Conservation (phyloP, 257 asterid species). For the Rhazya stricta region DNA sequence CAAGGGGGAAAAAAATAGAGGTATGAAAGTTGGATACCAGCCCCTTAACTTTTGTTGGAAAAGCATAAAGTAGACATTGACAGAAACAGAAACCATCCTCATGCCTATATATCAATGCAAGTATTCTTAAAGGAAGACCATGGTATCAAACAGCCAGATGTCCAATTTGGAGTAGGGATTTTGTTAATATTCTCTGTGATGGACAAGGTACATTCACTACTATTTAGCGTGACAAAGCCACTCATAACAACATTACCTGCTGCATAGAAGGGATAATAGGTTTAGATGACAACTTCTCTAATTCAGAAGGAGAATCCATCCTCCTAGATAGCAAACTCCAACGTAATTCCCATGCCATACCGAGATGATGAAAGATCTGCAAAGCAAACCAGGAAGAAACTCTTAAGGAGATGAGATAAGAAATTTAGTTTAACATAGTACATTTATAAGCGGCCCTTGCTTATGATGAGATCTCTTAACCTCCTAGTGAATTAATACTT, state of each 20-base stretch:
- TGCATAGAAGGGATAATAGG: constrained; percentile 54
- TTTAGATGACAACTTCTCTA: constrained; percentile 40
- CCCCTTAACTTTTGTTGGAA: not conserved
- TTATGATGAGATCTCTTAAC: not conserved
- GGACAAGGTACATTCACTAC: not conserved
- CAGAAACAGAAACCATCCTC: not conserved
- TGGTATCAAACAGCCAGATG: not conserved
- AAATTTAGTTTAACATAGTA: not conserved
- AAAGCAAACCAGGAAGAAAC: constrained; percentile 9
- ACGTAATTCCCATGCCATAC: constrained; percentile 86
- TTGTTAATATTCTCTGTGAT: not conserved
- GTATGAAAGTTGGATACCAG: not conserved
- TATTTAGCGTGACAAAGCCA: not conserved
- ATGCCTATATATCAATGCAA: not conserved
- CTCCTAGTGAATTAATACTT: not conserved
- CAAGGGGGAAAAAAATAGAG: not conserved
- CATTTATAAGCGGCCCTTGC: not conserved
- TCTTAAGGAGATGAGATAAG: not conserved
- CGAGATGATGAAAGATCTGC: constrained; percentile 91
- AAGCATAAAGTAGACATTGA: not conserved
- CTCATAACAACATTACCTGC: constrained; percentile 46
- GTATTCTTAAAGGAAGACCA: not conserved
- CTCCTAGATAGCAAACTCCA: constrained; percentile 52
- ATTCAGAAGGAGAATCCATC: constrained; percentile 35
- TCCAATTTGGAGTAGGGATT: not conserved